Conservation (phyloP, 2,329 filamentous ascomycete genomes). For the Xylaria sp. region DNA sequence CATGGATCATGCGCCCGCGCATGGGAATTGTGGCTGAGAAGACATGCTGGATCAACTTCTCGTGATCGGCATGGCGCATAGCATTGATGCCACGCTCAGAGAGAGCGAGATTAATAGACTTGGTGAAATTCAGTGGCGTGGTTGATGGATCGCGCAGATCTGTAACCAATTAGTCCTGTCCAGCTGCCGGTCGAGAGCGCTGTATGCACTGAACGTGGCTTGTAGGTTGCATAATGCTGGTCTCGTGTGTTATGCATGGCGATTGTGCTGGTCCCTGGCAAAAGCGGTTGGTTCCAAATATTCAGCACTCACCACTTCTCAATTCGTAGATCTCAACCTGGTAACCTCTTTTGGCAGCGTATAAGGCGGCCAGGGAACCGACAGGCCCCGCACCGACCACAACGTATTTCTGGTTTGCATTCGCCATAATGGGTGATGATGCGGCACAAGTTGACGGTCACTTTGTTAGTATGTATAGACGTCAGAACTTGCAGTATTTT, state of each 20-base stretch:
- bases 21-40: conserved; percentile 85
- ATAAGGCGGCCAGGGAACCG: conserved; percentile 87
- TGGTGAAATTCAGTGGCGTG: conserved; percentile 90
- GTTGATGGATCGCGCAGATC: conserved; percentile 86
- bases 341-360: conserved; percentile 86
- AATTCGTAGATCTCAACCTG: conserved; percentile 95
- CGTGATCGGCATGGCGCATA: conserved; percentile 71
- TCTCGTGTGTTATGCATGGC: conserved; percentile 11
- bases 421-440: conserved; percentile 11
- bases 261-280: too few relatives aligned
- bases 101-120: conserved; percentile 96
- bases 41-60: conserved; percentile 73
- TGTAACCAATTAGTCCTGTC: conserved; percentile 49
- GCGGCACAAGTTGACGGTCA: background rate
- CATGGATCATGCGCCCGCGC: conserved; percentile 96
- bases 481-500: background rate
- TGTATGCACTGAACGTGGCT: too few relatives aligned
- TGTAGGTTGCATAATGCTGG: conserved; percentile 8
- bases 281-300: conserved; percentile 11
- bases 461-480: background rate
- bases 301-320: conserved; percentile 72
- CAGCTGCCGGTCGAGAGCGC: too few relatives aligned
- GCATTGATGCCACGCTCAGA: conserved; percentile 94
- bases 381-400: conserved; percentile 94
- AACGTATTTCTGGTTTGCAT: conserved; percentile 67